Percentiles rank a stretch among this genome's conserved stretches.
Evolutionary conservation across 257 asterid genomes (phyloP).

Genomic region (Jasminum sambac): DNA sequence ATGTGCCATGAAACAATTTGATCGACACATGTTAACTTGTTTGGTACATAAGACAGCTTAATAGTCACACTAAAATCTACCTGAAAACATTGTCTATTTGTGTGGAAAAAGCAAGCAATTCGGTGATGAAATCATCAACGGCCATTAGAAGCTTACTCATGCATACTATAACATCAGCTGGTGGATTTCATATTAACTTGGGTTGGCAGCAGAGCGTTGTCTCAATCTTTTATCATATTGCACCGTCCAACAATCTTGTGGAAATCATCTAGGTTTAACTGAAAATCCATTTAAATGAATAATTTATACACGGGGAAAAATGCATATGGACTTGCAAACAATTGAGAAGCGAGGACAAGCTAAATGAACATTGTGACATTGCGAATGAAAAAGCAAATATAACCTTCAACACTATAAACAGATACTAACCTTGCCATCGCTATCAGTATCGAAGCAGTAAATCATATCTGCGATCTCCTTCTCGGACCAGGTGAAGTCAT

Average conservation of each 20-base stretch:
- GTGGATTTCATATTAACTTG: background rate
- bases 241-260: constrained; percentile 67
- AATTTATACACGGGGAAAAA: background rate
- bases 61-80: too few relatives aligned
- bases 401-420: too few relatives aligned
- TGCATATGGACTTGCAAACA: background rate
- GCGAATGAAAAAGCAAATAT: background rate
- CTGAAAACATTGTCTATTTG: too few relatives aligned
- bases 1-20: too few relatives aligned
- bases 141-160: too few relatives aligned
- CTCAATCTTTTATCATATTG: constrained; percentile 58
- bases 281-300: constrained; percentile 28
- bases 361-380: too few relatives aligned
- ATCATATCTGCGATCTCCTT: constrained; percentile 80
- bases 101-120: too few relatives aligned
- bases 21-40: too few relatives aligned
- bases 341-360: background rate
- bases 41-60: too few relatives aligned
- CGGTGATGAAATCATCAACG: too few relatives aligned
- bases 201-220: too few relatives aligned
- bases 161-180: background rate
- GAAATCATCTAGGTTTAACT: constrained; percentile 75
- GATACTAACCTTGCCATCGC: constrained; percentile 73
- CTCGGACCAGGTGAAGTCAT: constrained; percentile 90
- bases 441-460: constrained; percentile 62